Conservation (phyloP, 495 filamentous ascomycete genomes). For the Xylaria telfairii region DNA sequence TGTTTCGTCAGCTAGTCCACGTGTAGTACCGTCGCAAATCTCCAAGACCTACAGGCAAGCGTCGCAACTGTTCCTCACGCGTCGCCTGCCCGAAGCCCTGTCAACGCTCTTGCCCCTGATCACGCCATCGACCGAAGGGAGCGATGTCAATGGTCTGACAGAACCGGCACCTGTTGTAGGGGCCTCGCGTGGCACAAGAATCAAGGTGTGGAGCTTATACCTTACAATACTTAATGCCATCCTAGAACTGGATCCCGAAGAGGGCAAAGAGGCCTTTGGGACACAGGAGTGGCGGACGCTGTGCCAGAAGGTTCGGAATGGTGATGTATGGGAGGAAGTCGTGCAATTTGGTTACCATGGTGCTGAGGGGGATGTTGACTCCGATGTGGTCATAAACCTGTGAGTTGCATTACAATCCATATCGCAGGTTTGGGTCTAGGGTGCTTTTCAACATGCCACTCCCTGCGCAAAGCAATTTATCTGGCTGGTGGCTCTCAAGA, state of each 20-base stretch:
- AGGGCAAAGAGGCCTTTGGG: slow-evolving; percentile 87
- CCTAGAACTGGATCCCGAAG: slow-evolving; percentile 84
- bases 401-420: slow-evolving; percentile 48
- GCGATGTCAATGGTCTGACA: slow-evolving; percentile 40
- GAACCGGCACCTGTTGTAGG: slow-evolving; percentile 72
- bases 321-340: slow-evolving; percentile 91
- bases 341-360: slow-evolving; percentile 84
- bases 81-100: slow-evolving; percentile 87
- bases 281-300: slow-evolving; percentile 80
- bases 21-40: slow-evolving; percentile 65
- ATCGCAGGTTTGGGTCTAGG: background rate
- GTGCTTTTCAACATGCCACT: background rate
- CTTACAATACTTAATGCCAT: slow-evolving; percentile 90
- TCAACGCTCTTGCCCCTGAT: slow-evolving; percentile 81
- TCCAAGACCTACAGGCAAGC: slow-evolving; percentile 89
- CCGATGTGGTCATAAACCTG: slow-evolving; percentile 93
- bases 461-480: background rate
- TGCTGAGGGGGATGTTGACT: slow-evolving; percentile 86
- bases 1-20: slow-evolving; percentile 55
- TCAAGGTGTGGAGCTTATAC: slow-evolving; percentile 98
- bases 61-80: slow-evolving; percentile 89
- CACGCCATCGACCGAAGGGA: slow-evolving; percentile 48
- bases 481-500: background rate
- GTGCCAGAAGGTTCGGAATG: slow-evolving; percentile 79
- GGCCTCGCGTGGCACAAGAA: slow-evolving; percentile 76